A percentile compares a stretch with the other conserved stretches of the same genome.
Evolutionary conservation across 768 basidiomycete species (phyloP).

Genomic region (Sporobolomyces phaffii): DNA sequence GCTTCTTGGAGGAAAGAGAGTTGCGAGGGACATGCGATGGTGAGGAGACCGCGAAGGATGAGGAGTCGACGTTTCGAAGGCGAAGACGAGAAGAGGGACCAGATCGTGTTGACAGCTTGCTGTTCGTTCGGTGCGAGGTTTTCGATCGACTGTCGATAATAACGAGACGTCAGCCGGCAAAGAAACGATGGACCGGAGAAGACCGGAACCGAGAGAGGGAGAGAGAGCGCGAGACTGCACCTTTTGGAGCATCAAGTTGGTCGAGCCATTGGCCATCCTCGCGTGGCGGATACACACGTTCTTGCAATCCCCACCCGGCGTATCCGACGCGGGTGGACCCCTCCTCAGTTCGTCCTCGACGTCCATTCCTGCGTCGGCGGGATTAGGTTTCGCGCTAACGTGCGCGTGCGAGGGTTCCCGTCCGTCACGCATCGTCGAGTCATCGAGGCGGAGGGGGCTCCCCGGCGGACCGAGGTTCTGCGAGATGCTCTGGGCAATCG

Average conservation of each 20-base stretch:
- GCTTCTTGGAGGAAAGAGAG: conserved; percentile 91
- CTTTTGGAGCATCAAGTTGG: conserved; percentile 82
- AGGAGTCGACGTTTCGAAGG: conserved; percentile 83
- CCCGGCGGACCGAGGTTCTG: conserved; percentile 8
- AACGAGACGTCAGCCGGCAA: background rate
- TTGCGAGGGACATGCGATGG: conserved; percentile 99
- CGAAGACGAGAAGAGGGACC: conserved; percentile 94
- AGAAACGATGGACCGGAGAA: too few relatives aligned
- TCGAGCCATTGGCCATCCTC: conserved; percentile 93
- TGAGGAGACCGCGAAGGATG: conserved; percentile 91
- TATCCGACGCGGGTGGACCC: conserved; percentile 30
- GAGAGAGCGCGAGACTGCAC: conserved; percentile 50
- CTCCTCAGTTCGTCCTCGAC: conserved; percentile 33
- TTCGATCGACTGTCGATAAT: conserved; percentile 67
- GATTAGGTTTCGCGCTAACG: background rate
- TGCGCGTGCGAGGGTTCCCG: background rate
- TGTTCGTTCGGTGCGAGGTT: conserved; percentile 73
- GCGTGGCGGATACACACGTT: conserved; percentile 90
- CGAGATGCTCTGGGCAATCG: conserved; percentile 17
- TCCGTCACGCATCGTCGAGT: conserved; percentile 25
- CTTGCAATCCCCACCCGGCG: conserved; percentile 46
- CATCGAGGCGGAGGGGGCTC: background rate
- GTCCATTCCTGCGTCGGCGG: background rate
- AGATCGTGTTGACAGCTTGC: conserved; percentile 79
- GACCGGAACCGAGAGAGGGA: too few relatives aligned